Conservation (phyloP, 768 basidiomycete genomes). For the Agaricus sinodeliciosus region DNA sequence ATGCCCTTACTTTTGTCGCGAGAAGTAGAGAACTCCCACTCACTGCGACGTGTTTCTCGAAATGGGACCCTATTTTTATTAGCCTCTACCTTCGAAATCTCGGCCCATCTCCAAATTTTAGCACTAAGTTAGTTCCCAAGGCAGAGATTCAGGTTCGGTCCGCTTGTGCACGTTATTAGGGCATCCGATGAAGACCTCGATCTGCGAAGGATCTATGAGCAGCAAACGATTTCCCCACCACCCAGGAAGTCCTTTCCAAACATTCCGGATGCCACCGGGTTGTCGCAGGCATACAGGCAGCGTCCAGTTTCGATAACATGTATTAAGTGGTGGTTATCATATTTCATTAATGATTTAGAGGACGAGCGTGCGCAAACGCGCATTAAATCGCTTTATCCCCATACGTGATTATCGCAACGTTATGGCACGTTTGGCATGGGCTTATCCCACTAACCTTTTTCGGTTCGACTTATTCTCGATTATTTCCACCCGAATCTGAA, state of each 20-base stretch:
- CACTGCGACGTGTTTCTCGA: conserved; percentile 2
- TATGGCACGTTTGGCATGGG: conserved; percentile 28
- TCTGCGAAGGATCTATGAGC: not conserved
- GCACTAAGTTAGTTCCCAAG: conserved; percentile 1
- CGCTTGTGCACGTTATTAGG: not conserved
- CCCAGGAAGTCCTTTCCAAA: too few species aligned
- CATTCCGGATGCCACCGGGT: too few species aligned
- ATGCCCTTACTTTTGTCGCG: not conserved
- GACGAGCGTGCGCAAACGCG: not conserved
- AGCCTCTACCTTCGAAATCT: conserved; percentile 4
- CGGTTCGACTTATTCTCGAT: conserved; percentile 28
- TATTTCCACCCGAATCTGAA: conserved; percentile 28
- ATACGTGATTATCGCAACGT: conserved; percentile 18
- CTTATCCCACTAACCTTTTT: conserved; percentile 34
- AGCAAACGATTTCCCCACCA: not conserved
- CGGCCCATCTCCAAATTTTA: conserved; percentile 2
- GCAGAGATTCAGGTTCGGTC: not conserved
- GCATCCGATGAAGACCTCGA: not conserved
- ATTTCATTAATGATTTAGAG: conserved; percentile 1
- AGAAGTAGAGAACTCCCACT: not conserved
- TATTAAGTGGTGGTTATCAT: not conserved
- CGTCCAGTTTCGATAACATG: not conserved
- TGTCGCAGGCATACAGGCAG: too few species aligned
- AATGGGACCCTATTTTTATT: conserved; percentile 3
- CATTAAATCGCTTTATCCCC: conserved; percentile 11